Evolutionary conservation across 2,329 filamentous ascomycete species (phyloP), one percentile per base, ranked within the genome.

Genomic region (Claviceps sp.): DNA sequence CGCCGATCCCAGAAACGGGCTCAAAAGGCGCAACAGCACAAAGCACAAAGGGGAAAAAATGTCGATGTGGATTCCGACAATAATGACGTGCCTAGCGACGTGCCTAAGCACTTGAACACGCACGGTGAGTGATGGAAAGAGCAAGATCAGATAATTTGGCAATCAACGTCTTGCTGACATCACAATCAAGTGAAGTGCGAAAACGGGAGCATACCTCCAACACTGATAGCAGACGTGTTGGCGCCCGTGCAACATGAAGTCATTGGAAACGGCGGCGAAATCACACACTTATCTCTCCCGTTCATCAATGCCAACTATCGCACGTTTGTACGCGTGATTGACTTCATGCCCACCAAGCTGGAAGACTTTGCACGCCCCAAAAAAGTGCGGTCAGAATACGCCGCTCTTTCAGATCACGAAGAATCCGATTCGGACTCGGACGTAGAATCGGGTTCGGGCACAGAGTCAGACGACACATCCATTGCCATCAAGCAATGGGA

Each of bases 221-320:
- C 62, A 19, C 54, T 60, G 1, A 56, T 78, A 10, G 59, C 65
- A 0, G 64, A 69, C 0, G 66, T 80, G 8, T 59, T 75, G 0
- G 60, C 70, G 38, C 65, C 66, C 1, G 53, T 64, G 1, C 57
- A 59, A 6, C 64, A 78, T 56, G 62, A 72, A 46, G 73, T 73
- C 17, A 67, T 66, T 34, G 67, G 75, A 1, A 66, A 73, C 7
- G 68, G 61, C 16, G 52, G 61, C 16, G 52, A 69, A 46, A 51
- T 60, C 16, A 59, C 68, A 2, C 62, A 57, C 4, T 41, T 78
- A 1, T 57, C 58, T n/a, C 59, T 90, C 0, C 87, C 89, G 0
- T 95, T 95, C 60, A 74, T 82, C 52, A 89, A 90, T 61, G 70
- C 76, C 52, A 85, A 81, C 43, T 89, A 89, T 63, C 79, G 81